Evolutionary conservation across 495 filamentous ascomycete species (phyloP).

Genomic region (Articulospora tetracladia): DNA sequence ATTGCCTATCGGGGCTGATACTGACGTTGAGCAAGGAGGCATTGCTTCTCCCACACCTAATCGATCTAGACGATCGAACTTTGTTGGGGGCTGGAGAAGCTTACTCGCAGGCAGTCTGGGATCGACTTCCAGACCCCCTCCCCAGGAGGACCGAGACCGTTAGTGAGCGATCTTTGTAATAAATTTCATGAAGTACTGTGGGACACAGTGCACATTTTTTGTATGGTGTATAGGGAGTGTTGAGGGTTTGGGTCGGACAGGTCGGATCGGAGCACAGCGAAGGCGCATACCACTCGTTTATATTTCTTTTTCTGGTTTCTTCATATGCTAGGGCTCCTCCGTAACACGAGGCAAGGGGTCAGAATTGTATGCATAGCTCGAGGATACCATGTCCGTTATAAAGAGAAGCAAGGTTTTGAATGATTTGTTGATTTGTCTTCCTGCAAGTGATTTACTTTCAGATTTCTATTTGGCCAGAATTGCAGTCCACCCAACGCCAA

Average conservation of each 20-base stretch:
- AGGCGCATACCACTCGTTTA: slow-evolving; percentile 27
- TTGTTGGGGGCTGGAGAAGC: slow-evolving; percentile 17
- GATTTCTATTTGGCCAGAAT: too few relatives aligned
- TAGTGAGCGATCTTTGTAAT: slow-evolving; percentile 10
- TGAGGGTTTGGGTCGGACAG: slow-evolving; percentile 13
- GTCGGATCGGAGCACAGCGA: slow-evolving; percentile 25
- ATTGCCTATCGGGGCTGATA: slow-evolving; percentile 16
- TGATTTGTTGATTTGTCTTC: not conserved
- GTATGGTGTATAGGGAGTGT: slow-evolving; percentile 22
- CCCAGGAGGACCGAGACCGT: slow-evolving; percentile 21
- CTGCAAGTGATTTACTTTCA: too few relatives aligned
- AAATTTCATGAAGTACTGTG: not conserved
- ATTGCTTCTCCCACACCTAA: slow-evolving; percentile 5
- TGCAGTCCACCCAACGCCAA: too few relatives aligned
- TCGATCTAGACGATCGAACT: slow-evolving; percentile 6
- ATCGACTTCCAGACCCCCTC: slow-evolving; percentile 15
- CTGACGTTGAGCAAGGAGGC: slow-evolving; percentile 21
- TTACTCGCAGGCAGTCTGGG: slow-evolving; percentile 19
- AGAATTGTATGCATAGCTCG: slow-evolving; percentile 18
- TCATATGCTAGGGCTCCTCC: not conserved
- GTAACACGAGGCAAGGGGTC: not conserved
- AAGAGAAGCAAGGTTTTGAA: slow-evolving; percentile 13
- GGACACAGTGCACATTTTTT: slow-evolving; percentile 1
- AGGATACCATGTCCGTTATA: slow-evolving; percentile 12
- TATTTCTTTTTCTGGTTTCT: slow-evolving; percentile 4